Base-by-base conservation (phyloP, 352 stramenopile genomes). In the Phytophthora syringae region DNA sequence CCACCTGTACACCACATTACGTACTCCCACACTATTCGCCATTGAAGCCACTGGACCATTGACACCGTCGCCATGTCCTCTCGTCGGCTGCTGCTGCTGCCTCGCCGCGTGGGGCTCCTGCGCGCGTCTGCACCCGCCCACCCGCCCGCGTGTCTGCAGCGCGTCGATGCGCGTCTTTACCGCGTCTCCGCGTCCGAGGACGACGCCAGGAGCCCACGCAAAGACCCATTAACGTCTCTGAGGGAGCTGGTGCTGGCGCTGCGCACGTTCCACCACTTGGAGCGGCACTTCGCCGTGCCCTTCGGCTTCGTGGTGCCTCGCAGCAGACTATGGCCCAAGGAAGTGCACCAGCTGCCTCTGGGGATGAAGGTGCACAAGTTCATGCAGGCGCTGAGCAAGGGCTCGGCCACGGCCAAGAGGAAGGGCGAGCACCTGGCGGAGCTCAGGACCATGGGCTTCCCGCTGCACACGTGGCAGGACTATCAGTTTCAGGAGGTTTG, bases 211-310 rank as follows among this genome's bases (percentile, higher is more conserved):
- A 18, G 3, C 36, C 36, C 15, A 9, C 36, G 36, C 36, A 27
- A 42, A 30, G 36, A 9, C 42, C 37, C 1, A n/a, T 27, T 22
- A 5, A 49, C 36, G 21, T 51, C 63, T 0, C 32, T 59, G 15
- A 74, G 57, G 27, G 67, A 78, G 43, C 40, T 93, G 20, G 70
- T 86, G n/a, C 53, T 63, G 2, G 86, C 76, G 11, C 37, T 94
- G 10, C 74, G 66, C 15, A 74, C 72, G 4, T 94, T 94, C 54
- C 60, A 85, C 51, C 50, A 73, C 10, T 61, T 85, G 3, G 78
- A 93, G 67, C 42, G 42, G 0, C 86, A 94, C 54, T 94, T 92
- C 42, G 80, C 83, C 21, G 78, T 94, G 0, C 86, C 83, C 5
- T 69, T 71, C 67, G 39, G 72, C 67, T 71, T 74, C 58, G 57